Evolutionary conservation across 2,329 filamentous ascomycete genomes (phyloP).

Genomic region (Madurella mycetomatis): DNA sequence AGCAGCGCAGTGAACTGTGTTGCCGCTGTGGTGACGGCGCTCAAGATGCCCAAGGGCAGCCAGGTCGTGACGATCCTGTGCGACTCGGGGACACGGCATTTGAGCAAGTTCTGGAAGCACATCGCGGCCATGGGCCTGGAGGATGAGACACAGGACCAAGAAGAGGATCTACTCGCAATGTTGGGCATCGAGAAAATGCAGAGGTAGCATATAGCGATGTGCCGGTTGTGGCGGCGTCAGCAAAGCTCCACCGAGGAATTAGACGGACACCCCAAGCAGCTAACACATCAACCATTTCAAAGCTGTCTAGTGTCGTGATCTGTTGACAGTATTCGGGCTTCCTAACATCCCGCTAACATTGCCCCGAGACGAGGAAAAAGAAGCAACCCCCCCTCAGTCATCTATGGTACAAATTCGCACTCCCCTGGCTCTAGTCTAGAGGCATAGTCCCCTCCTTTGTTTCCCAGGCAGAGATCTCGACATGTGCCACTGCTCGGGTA

Average conservation of each 20-base stretch:
- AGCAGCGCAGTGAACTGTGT: slow-evolving; percentile 97
- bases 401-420: slow-evolving; percentile 5
- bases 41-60: slow-evolving; percentile 56
- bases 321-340: neutral
- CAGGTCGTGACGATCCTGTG: slow-evolving; percentile 79
- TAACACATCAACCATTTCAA: neutral
- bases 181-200: slow-evolving; percentile 40
- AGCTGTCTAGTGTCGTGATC: neutral
- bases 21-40: slow-evolving; percentile 66
- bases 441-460: neutral
- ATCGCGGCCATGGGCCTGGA: slow-evolving; percentile 66
- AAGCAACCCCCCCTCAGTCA: neutral
- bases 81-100: slow-evolving; percentile 74
- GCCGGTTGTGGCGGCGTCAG: neutral
- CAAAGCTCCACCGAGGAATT: neutral
- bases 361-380: neutral
- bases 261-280: slow-evolving; percentile 6
- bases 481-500: slow-evolving; percentile 7
- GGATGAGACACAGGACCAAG: slow-evolving; percentile 44
- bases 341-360: too few relatives aligned
- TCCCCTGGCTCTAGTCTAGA: neutral
- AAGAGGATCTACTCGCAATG: slow-evolving; percentile 45
- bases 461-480: slow-evolving; percentile 3
- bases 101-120: slow-evolving; percentile 80
- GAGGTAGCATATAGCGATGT: slow-evolving; percentile 1